These are phyloP conservation scores for Alternaria alternata DNA, from an alignment of 2,329 filamentous ascomycete genomes.

Conservation along the genomic window DNA sequence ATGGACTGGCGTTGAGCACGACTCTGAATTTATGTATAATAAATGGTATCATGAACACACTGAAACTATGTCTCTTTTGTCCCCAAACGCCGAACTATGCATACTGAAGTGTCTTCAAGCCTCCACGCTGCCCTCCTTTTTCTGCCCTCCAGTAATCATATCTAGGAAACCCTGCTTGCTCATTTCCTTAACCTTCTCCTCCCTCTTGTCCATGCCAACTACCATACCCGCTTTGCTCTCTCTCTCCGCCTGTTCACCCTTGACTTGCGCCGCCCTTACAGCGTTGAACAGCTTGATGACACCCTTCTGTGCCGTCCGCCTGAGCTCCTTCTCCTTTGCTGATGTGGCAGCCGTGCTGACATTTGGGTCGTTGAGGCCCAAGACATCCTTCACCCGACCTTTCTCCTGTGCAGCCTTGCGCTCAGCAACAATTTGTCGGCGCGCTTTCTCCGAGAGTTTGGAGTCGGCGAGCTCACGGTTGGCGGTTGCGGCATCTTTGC, in stretches of 20 bases:
- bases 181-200: constrained; percentile 94
- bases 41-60: constrained; percentile 24
- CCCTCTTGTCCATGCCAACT: constrained; percentile 78
- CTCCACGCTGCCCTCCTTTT: constrained; percentile 40
- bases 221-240: constrained; percentile 75
- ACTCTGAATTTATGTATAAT: constrained; percentile 18
- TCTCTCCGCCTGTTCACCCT: constrained; percentile 79
- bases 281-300: constrained; percentile 98
- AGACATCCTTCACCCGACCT: constrained; percentile 85
- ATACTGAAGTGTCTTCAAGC: constrained; percentile 5
- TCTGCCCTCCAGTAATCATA: constrained; percentile 72
- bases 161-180: constrained; percentile 97
- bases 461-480: constrained; percentile 76
- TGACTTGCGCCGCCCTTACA: constrained; percentile 89
- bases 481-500: constrained; percentile 74
- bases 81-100: constrained; percentile 1
- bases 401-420: constrained; percentile 82
- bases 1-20: constrained; percentile 15
- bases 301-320: constrained; percentile 89
- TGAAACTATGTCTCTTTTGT: constrained; percentile 2
- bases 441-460: constrained; percentile 82
- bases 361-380: constrained; percentile 66
- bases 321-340: constrained; percentile 79
- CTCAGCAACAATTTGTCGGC: constrained; percentile 79
- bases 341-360: constrained; percentile 61